Evolutionary conservation across 1,139 yeast species (phyloP).

Genomic region (Entelexis paramagnoliae): DNA sequence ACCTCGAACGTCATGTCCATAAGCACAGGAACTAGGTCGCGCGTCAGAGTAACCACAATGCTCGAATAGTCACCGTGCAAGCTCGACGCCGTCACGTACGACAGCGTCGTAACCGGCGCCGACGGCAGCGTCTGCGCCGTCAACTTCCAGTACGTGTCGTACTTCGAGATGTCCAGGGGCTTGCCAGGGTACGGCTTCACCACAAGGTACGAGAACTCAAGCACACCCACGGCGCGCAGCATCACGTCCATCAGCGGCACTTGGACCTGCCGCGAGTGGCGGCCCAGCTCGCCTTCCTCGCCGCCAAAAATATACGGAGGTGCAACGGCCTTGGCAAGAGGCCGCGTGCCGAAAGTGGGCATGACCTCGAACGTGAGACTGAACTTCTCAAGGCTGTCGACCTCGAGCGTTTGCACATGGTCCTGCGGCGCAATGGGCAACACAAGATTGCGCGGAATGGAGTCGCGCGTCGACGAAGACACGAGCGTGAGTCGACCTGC

Average conservation of each 20-base stretch:
- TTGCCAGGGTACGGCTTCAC: constrained; percentile 83
- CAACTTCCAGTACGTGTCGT: constrained; percentile 95
- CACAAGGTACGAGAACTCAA: constrained; percentile 67
- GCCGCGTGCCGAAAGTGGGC: constrained; percentile 88
- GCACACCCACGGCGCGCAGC: constrained; percentile 70
- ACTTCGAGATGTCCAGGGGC: constrained; percentile 80
- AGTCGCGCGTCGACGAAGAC: constrained; percentile 45
- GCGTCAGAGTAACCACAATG: constrained; percentile 57
- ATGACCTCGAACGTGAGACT: constrained; percentile 81
- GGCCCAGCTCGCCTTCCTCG: constrained; percentile 24
- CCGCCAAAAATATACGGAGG: constrained; percentile 44
- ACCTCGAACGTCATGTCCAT: constrained; percentile 56
- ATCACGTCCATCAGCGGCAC: constrained; percentile 77
- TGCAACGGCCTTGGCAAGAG: constrained; percentile 82
- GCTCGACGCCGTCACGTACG: constrained; percentile 88
- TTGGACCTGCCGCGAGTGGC: constrained; percentile 27
- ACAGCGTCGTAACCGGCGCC: constrained; percentile 34
- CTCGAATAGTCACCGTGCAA: constrained; percentile 70
- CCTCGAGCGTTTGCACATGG: constrained; percentile 70
- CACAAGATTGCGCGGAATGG: constrained; percentile 75
- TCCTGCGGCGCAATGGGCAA: constrained; percentile 70
- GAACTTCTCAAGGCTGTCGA: constrained; percentile 68
- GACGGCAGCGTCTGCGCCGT: constrained; percentile 32
- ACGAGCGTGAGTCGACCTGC: constrained; percentile 64
- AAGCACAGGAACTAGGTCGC: constrained; percentile 80